Conservation (phyloP, 176 grass and related monocot species). For the Aegilops bicornis region DNA sequence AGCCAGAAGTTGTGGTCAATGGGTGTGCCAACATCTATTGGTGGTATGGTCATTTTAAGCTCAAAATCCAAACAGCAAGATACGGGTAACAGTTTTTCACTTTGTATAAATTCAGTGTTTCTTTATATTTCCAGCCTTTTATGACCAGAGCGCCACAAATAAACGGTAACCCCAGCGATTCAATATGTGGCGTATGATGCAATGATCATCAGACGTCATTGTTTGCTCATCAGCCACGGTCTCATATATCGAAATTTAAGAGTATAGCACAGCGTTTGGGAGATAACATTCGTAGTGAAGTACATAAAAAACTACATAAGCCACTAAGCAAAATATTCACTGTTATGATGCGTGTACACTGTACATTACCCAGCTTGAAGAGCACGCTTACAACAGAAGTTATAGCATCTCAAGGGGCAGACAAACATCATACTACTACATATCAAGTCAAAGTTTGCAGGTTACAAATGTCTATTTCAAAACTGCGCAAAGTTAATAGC, state of each 20-base stretch:
- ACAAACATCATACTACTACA: neutral
- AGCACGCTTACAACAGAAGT: constrained; percentile 21
- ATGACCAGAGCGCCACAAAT: too few species aligned
- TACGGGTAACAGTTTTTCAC: too few species aligned
- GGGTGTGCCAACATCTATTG: too few species aligned
- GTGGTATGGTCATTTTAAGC: too few species aligned
- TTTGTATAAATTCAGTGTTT: too few species aligned
- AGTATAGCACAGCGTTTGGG: neutral
- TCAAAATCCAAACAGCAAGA: too few species aligned
- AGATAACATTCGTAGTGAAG: neutral
- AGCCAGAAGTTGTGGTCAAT: too few species aligned
- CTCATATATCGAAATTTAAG: neutral
- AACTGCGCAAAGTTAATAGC: constrained; percentile 3
- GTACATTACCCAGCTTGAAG: constrained; percentile 6
- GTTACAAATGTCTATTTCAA: constrained; percentile 8
- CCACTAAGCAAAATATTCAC: constrained; percentile 20
- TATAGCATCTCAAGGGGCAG: neutral
- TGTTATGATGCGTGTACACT: neutral
- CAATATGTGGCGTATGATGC: too few species aligned
- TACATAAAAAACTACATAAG: neutral
- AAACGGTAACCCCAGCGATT: too few species aligned
- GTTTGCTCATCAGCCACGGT: too few species aligned
- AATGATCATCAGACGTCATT: too few species aligned
- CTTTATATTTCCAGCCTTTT: too few species aligned
- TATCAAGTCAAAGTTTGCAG: neutral